Evolutionary conservation across 2,329 filamentous ascomycete species (phyloP), one percentile per base, ranked within the genome.

Genomic region (Aspergillus bombycis): DNA sequence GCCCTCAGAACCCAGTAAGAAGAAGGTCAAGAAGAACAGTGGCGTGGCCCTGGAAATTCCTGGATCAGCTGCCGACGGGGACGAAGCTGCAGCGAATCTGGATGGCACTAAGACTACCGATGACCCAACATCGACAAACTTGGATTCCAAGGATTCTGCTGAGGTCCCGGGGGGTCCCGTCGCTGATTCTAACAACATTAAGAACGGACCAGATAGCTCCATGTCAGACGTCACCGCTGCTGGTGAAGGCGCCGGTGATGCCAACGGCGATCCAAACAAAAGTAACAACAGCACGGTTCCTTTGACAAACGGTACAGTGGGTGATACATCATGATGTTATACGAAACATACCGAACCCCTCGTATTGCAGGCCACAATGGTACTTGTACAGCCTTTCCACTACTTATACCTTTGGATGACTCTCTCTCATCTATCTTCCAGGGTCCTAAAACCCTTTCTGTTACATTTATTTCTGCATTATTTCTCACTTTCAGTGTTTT

Each of bases 221-320:
- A 41, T 61, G 30, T 65, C 64, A 14, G 70, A 67, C 52, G 64
- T 63, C 12, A 32, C 59, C 34, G 64, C 60, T 58, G 66, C 28
- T 55, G 66, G 68, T 26, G 59, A 34, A 32, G 55, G 56, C 41
- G 16, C 38, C 19, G 61, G 62, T 23, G 41, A 61, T 32, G 58
- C 62, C n/a, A 65, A 66, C 55, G 61, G 69, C 6, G 65, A 65
- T 36, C 65, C 62, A 45, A 67, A 59, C 26, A 71, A 74, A 60
- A 60, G 68, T 78, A 61, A 79, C 80, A 54, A 72, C 81, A 58
- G 65, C 65, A 46, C 75, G 76, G 38, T 74, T 74, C 26, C 80
- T 80, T 50, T 80, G 74, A 68, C 78, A 34, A 83, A 91, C 86
- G 88, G 89, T 84, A 78, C 84, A 81, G 67, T 81, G 78, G 66